A percentile compares a stretch with the other conserved stretches of the same genome.
phyloP scores from a whole-genome alignment of 257 asterid genomes.

The Mentha longifolia region DNA sequence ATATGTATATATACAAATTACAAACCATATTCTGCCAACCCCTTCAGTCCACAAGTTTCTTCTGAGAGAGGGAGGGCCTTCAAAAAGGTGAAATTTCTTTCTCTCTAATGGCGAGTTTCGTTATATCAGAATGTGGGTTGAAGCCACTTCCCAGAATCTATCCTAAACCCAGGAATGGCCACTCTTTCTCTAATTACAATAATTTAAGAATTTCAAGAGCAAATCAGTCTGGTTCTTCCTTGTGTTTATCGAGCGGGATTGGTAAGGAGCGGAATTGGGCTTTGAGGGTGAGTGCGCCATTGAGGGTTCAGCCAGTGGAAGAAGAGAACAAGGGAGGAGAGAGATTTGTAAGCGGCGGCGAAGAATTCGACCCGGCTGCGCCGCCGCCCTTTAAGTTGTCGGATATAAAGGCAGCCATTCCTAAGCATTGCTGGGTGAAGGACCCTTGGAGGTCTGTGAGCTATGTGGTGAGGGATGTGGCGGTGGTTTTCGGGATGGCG shows the following conservation, averaged over 20 bases:
- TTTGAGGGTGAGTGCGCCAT: slow-evolving; percentile 78
- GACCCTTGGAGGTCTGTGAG: slow-evolving; percentile 89
- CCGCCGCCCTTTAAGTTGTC: slow-evolving; percentile 84
- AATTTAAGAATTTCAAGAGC: slow-evolving; percentile 41
- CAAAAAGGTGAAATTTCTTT: slow-evolving; percentile 21
- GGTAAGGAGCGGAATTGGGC: slow-evolving; percentile 53
- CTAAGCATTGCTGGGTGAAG: slow-evolving; percentile 97
- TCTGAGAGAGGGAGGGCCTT: slow-evolving; percentile 1
- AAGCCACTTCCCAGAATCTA: slow-evolving; percentile 48
- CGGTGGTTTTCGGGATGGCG: slow-evolving; percentile 75
- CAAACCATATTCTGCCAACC: not conserved
- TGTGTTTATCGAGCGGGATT: slow-evolving; percentile 34
- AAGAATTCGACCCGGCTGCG: slow-evolving; percentile 70
- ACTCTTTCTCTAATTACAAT: slow-evolving; percentile 17
- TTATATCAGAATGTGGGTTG: slow-evolving; percentile 51
- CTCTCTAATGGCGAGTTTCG: slow-evolving; percentile 49
- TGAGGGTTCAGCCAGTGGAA: slow-evolving; percentile 50
- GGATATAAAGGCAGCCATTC: slow-evolving; percentile 87
- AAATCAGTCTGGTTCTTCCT: slow-evolving; percentile 34
- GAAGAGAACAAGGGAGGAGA: slow-evolving; percentile 40
- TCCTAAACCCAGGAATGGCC: slow-evolving; percentile 49
- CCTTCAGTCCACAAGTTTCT: slow-evolving; percentile 39
- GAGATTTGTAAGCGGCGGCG: slow-evolving; percentile 15
- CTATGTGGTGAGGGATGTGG: slow-evolving; percentile 83
- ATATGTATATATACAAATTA: slow-evolving; percentile 17